phyloP scores from a whole-genome alignment of 2,329 filamentous ascomycete species.

The Talaromyces sp. region DNA sequence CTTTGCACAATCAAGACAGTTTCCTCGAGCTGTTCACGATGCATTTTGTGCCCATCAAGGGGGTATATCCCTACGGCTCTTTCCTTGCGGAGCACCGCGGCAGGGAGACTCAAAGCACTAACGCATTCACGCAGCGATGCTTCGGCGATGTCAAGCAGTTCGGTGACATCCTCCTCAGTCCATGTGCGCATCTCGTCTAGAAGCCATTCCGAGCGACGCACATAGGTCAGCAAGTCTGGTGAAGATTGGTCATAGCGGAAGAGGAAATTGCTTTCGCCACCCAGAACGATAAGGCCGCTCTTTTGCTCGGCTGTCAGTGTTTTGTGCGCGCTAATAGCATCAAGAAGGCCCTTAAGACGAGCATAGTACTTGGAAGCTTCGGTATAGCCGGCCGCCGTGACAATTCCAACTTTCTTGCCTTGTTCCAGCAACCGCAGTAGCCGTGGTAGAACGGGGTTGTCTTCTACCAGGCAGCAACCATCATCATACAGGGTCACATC shows the following conservation, averaged over 20 bases:
- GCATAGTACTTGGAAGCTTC: slow-evolving; percentile 81
- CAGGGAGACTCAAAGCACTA: slow-evolving; percentile 71
- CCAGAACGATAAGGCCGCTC: slow-evolving; percentile 82
- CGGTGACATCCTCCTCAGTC: slow-evolving; percentile 63
- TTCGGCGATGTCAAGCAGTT: slow-evolving; percentile 86
- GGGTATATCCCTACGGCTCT: slow-evolving; percentile 77
- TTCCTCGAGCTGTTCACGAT: slow-evolving; percentile 87
- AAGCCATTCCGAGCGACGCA: slow-evolving; percentile 55
- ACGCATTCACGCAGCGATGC: slow-evolving; percentile 77
- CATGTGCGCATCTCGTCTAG: slow-evolving; percentile 52
- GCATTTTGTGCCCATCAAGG: slow-evolving; percentile 61
- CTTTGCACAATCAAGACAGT: slow-evolving; percentile 93
- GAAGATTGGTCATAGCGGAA: slow-evolving; percentile 69
- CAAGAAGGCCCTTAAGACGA: slow-evolving; percentile 79
- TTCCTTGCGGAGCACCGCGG: slow-evolving; percentile 79
- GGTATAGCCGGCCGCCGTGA: slow-evolving; percentile 93
- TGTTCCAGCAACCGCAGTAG: slow-evolving; percentile 67
- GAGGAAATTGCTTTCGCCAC: slow-evolving; percentile 92
- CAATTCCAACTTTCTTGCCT: slow-evolving; percentile 84
- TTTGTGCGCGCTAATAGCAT: slow-evolving; percentile 64
- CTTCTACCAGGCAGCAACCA: slow-evolving; percentile 69
- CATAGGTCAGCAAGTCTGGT: slow-evolving; percentile 63
- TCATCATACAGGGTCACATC: slow-evolving; percentile 96
- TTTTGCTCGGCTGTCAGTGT: slow-evolving; percentile 63
- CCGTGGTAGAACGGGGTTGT: slow-evolving; percentile 70